These are phyloP conservation scores for Canna indica DNA, from an alignment of 176 grass and related monocot genomes.

Conservation along the genomic window DNA sequence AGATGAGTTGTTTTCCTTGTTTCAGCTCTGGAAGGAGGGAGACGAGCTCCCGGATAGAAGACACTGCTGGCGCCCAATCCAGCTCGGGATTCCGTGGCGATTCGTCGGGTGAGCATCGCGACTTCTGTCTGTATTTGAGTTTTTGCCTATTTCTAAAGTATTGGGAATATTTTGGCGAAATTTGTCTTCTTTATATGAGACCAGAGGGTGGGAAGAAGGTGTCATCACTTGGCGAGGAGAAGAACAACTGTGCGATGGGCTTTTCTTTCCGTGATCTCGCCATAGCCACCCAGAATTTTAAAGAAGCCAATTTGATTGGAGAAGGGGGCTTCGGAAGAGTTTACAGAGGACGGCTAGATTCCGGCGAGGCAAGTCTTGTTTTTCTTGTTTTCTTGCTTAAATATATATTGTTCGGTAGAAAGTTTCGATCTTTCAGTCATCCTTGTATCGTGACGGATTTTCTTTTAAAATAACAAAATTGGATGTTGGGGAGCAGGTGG, in stretches of 20 bases:
- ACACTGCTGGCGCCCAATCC: not conserved
- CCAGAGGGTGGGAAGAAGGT: not conserved
- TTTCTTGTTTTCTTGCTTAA: not conserved
- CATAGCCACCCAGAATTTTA: constrained; percentile 4
- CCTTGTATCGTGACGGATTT: not conserved
- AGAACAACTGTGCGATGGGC: not conserved
- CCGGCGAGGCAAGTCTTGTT: not conserved
- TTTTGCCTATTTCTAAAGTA: too few relatives aligned
- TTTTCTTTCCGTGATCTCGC: constrained; percentile 5
- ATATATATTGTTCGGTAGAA: not conserved
- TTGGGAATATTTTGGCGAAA: not conserved
- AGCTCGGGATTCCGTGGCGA: not conserved
- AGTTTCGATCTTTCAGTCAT: not conserved
- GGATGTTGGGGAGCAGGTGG: constrained; percentile 2
- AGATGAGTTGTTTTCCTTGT: constrained; percentile 11
- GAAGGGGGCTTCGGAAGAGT: constrained; percentile 13
- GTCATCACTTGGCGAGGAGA: not conserved
- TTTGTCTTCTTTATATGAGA: not conserved
- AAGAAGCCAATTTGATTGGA: constrained; percentile 11
- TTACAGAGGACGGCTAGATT: constrained; percentile 3
- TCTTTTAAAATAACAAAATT: not conserved
- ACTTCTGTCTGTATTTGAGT: not conserved
- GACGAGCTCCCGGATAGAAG: not conserved
- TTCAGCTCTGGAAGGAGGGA: not conserved
- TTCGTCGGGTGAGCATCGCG: not conserved